Conservation (phyloP, 768 basidiomycete genomes). For the Agaricus subrufescens region DNA sequence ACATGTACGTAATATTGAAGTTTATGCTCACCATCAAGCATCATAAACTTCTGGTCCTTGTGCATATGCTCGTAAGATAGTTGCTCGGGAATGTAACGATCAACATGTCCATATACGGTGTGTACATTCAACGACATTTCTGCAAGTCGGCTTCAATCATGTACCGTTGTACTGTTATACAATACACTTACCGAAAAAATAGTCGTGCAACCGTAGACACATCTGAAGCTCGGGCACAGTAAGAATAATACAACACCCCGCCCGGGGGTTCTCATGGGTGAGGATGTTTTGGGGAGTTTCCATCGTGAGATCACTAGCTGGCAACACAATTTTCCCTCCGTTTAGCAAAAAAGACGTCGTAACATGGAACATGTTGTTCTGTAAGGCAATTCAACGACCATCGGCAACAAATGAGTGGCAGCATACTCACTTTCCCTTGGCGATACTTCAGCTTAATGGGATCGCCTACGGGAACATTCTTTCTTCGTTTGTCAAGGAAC, state of each 20-base stretch:
- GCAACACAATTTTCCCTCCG: conserved; percentile 54
- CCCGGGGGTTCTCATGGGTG: conserved; percentile 19
- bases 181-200: conserved; percentile 68
- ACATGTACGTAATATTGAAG: background rate
- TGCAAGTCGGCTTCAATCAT: conserved; percentile 21
- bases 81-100: conserved; percentile 36
- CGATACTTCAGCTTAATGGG: conserved; percentile 78
- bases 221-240: conserved; percentile 67
- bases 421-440: conserved; percentile 57
- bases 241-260: conserved; percentile 54
- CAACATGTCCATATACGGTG: conserved; percentile 49
- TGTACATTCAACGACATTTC: conserved; percentile 78
- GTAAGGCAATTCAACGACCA: conserved; percentile 6
- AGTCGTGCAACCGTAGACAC: conserved; percentile 76
- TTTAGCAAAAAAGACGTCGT: conserved; percentile 50
- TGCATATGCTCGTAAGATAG: conserved; percentile 8
- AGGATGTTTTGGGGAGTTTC: conserved; percentile 16
- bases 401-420: background rate
- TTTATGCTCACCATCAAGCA: conserved; percentile 39
- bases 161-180: background rate
- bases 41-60: conserved; percentile 29
- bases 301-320: conserved; percentile 67
- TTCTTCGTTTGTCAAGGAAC: conserved; percentile 67
- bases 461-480: conserved; percentile 66
- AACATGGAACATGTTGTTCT: conserved; percentile 85